Base-by-base conservation (phyloP, 257 asterid genomes). In the Ilex asprella region DNA sequence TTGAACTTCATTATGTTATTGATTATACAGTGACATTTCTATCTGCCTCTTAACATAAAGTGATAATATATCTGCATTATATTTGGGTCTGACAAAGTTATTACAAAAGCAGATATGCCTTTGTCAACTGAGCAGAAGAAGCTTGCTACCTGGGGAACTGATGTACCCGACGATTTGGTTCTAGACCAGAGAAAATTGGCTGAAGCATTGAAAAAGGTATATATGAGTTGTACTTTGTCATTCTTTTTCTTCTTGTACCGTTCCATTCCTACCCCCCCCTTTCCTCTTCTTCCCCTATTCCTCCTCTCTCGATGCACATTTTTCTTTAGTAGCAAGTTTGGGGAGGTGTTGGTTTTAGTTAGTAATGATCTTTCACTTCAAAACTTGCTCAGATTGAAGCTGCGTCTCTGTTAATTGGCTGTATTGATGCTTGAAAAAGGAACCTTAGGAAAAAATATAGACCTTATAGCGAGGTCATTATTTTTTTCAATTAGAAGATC, bases 81-180 rank as follows among this genome's bases (percentile, higher is more conserved):
- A 41, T 9, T 50, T 12, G 16, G 16, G 55, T 50, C 16, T 50
- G n/a, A 9, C n/a, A 50, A 11, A 0, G 46, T 27, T 56, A 0
- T 56, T 65, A 54, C 15, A 43, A 44, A 55, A 69, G 59, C 82
- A 88, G 98, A 81, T 35, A 58, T 73, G 61, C 75, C 81, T 46
- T 78, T 76, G 14, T 82, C 80, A 62, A 41, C 66, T 30, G 97
- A 86, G 76, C 91, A 81, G 74, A 87, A 74, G 84, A 79, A 72
- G 60, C 76, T 79, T 27, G 94, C 95, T 12, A 84, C 92, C 0
- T 93, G 99, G 99, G 99, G 99, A 62, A 67, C 94, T 43, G 97
- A 93, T 63, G 81, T 82, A 55, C 96, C 99, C 14, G 95, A 82
- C 11, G 97, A 87, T 84, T 62, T 89, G 71, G 83, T 83, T 68